Conservation (phyloP, 2,329 filamentous ascomycete genomes). For the Ceratocystis eucalypticola region DNA sequence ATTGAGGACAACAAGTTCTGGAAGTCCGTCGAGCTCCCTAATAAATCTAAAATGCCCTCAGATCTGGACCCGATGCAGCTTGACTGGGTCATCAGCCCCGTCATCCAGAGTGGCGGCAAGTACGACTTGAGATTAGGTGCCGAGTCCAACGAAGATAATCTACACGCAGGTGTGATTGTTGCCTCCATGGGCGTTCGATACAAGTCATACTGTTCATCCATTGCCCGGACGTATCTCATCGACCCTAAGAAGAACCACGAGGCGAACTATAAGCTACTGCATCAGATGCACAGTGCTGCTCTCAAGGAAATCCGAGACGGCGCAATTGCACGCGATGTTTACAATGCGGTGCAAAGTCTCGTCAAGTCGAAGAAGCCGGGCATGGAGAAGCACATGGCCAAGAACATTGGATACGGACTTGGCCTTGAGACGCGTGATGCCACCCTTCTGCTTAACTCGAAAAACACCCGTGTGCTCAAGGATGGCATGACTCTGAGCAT, state of each 20-base stretch:
- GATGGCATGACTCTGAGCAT: slow-evolving; percentile 96
- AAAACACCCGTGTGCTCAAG: slow-evolving; percentile 70
- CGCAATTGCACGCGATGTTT: slow-evolving; percentile 74
- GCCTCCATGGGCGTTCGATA: slow-evolving; percentile 85
- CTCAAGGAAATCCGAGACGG: slow-evolving; percentile 86
- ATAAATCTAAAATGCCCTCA: slow-evolving; percentile 61
- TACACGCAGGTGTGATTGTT: slow-evolving; percentile 89
- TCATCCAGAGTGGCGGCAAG: slow-evolving; percentile 88
- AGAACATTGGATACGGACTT: slow-evolving; percentile 82
- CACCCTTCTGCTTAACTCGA: slow-evolving; percentile 72
- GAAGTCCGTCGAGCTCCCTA: slow-evolving; percentile 58
- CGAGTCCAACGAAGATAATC: slow-evolving; percentile 64
- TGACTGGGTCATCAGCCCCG: slow-evolving; percentile 84
- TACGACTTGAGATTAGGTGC: slow-evolving; percentile 77
- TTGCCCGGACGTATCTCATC: slow-evolving; percentile 87
- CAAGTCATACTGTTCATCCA: slow-evolving; percentile 86
- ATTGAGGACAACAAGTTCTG: slow-evolving; percentile 92
- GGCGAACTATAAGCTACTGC: slow-evolving; percentile 79
- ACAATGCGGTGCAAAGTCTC: slow-evolving; percentile 67
- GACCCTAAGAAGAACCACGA: slow-evolving; percentile 96
- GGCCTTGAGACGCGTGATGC: slow-evolving; percentile 82
- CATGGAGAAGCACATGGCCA: slow-evolving; percentile 85
- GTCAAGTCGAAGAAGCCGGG: slow-evolving; percentile 88
- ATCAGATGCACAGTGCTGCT: slow-evolving; percentile 73
- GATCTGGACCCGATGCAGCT: slow-evolving; percentile 82